Percentiles rank a stretch among this genome's conserved stretches.
Conservation (phyloP, 2,329 filamentous ascomycete species). For the Didymella pomorum region DNA sequence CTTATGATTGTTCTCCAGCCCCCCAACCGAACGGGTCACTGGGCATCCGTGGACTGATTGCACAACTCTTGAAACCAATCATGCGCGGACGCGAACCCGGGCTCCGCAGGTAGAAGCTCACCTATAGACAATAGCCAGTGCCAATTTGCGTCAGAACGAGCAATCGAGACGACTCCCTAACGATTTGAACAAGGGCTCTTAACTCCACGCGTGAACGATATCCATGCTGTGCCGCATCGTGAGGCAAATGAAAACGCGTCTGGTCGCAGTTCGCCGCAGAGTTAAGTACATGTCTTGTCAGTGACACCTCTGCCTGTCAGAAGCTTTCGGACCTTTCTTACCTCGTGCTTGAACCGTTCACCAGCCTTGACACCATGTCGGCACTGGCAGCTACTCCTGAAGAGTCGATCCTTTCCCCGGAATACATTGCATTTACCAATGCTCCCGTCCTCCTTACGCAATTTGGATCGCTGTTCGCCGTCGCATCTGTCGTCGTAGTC, state of each 20-base stretch:
- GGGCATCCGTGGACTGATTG: background rate
- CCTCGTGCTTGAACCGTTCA: background rate
- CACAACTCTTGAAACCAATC: background rate
- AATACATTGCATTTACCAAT: slow-evolving; percentile 50
- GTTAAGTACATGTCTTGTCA: slow-evolving; percentile 11
- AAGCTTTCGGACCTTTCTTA: slow-evolving; percentile 2
- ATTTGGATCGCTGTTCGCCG: slow-evolving; percentile 50
- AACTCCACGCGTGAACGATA: background rate
- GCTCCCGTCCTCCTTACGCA: slow-evolving; percentile 53
- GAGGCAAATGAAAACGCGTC: background rate
- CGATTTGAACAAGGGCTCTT: slow-evolving; percentile 1
- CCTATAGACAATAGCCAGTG: background rate
- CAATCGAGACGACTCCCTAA: background rate
- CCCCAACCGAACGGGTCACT: background rate
- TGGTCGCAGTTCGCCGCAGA: background rate
- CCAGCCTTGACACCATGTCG: slow-evolving; percentile 1
- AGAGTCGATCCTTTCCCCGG: slow-evolving; percentile 29
- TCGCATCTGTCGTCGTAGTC: slow-evolving; percentile 51
- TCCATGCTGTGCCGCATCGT: slow-evolving; percentile 12
- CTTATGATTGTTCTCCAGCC: background rate
- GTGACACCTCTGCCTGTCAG: background rate
- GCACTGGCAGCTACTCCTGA: slow-evolving; percentile 6
- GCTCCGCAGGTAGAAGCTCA: background rate
- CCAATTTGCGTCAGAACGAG: slow-evolving; percentile 10
- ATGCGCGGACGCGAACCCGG: background rate